Percentiles rank a stretch among this genome's conserved stretches.
These are phyloP conservation scores for Fusarium tjaetaba DNA, from an alignment of 2,329 filamentous ascomycete species.

Conservation along the genomic window DNA sequence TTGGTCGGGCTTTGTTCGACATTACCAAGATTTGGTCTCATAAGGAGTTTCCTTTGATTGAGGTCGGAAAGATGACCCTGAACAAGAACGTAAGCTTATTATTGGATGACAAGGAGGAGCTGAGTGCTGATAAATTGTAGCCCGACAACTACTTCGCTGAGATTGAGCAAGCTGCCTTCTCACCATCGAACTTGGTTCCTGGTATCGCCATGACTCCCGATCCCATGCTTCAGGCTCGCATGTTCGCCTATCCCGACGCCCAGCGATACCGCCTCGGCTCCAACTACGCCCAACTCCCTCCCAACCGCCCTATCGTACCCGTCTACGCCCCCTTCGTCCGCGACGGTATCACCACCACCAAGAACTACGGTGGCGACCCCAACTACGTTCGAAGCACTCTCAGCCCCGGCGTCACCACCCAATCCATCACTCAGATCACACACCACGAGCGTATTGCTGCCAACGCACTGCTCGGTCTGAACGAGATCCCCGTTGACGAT, in stretches of 20 bases:
- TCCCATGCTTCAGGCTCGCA: conserved; percentile 8
- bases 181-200: background rate
- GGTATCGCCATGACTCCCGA: background rate
- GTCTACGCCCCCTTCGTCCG: conserved; percentile 6
- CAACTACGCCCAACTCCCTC: conserved; percentile 1
- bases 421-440: conserved; percentile 4
- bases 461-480: background rate
- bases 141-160: conserved; percentile 11
- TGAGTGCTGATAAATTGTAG: no score
- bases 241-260: conserved; percentile 14
- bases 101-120: background rate
- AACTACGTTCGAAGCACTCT: conserved; percentile 11
- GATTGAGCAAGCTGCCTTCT: conserved; percentile 12
- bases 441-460: conserved; percentile 6
- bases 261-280: conserved; percentile 7
- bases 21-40: conserved; percentile 66
- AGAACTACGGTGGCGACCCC: background rate
- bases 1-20: conserved; percentile 64
- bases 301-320: background rate
- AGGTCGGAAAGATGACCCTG: conserved; percentile 61
- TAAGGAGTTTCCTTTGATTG: conserved; percentile 57
- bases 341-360: conserved; percentile 3
- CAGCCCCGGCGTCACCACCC: background rate
- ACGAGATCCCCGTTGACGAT: conserved; percentile 5
- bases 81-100: conserved; percentile 47